A percentile compares a stretch with the other conserved stretches of the same genome.
Evolutionary conservation across 176 grass and related monocot species (phyloP).

Genomic region (Puccinellia tenuiflora): DNA sequence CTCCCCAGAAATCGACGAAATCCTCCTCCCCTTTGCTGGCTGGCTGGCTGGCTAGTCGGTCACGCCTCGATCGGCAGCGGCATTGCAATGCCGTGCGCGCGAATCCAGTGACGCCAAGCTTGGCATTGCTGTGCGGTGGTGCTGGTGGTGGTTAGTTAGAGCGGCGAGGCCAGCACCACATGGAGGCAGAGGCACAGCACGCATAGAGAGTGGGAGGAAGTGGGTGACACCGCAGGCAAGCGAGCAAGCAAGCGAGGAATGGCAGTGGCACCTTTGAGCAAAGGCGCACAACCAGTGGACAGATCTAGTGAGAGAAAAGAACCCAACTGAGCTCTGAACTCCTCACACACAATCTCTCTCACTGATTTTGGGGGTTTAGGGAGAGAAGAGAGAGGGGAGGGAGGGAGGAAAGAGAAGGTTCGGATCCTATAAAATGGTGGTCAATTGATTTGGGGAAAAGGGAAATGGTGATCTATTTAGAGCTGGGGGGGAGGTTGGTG

Average conservation of each 20-base stretch:
- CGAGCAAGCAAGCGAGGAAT: not conserved
- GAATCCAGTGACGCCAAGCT: constrained; percentile 23
- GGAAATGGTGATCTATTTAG: constrained; percentile 5
- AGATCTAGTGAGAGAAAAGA: constrained; percentile 25
- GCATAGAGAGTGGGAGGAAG: constrained; percentile 17
- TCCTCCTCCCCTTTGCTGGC: not conserved
- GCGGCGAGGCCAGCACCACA: constrained; percentile 14
- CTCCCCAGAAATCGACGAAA: not conserved
- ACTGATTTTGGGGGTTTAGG: constrained; percentile 20
- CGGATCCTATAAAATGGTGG: constrained; percentile 34
- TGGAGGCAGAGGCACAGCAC: constrained; percentile 31
- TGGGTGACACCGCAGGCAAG: constrained; percentile 4
- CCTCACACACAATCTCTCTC: constrained; percentile 11
- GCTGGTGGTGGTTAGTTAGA: constrained; percentile 15
- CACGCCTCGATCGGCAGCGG: constrained; percentile 15
- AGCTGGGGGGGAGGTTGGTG: not conserved
- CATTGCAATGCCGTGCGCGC: constrained; percentile 48
- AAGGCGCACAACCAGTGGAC: constrained; percentile 2
- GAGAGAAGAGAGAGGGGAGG: not conserved
- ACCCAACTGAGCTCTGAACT: not conserved
- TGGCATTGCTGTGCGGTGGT: constrained; percentile 23
- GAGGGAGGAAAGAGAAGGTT: constrained; percentile 16
- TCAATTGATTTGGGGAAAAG: constrained; percentile 31
- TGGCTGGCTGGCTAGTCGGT: not conserved
- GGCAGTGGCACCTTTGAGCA: constrained; percentile 18